Conservation (phyloP, 2,329 filamentous ascomycete genomes). For the Ascocoryne sarcoides region DNA sequence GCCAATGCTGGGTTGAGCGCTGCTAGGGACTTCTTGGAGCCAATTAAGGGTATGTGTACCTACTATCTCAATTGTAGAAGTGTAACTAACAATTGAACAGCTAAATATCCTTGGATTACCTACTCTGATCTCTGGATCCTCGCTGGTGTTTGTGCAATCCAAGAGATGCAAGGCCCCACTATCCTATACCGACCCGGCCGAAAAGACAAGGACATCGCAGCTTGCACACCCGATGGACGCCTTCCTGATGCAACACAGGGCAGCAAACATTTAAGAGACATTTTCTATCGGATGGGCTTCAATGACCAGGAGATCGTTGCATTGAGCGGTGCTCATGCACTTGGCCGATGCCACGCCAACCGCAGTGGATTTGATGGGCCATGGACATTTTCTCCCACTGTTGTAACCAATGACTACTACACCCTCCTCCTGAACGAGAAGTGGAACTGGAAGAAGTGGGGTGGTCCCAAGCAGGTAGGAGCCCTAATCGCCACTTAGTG, state of each 20-base stretch:
- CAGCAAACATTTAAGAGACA: constrained; percentile 73
- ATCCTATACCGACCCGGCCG: constrained; percentile 88
- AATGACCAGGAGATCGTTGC: constrained; percentile 95
- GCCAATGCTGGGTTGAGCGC: constrained; percentile 84
- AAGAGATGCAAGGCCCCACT: constrained; percentile 87
- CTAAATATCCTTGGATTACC: constrained; percentile 86
- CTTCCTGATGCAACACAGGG: constrained; percentile 75
- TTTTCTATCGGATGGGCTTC: constrained; percentile 97
- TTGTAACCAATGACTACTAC: constrained; percentile 93
- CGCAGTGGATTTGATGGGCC: constrained; percentile 82
- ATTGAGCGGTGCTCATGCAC: constrained; percentile 73
- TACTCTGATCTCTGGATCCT: constrained; percentile 98
- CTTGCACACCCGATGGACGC: constrained; percentile 90
- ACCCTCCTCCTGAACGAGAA: constrained; percentile 81
- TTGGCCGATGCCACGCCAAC: constrained; percentile 82
- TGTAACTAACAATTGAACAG: constrained; percentile 29
- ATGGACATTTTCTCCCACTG: constrained; percentile 86
- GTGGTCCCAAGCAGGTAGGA: constrained; percentile 65
- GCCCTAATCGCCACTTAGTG: constrained; percentile 1
- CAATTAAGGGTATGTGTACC: constrained; percentile 63
- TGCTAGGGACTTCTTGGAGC: constrained; percentile 88
- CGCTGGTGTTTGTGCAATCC: constrained; percentile 72
- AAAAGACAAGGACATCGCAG: constrained; percentile 65
- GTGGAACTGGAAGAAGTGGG: constrained; percentile 88
- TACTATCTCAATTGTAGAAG: background rate